phyloP scores from a whole-genome alignment of 306 rosid species.

The Hippophae gyantsensis region DNA sequence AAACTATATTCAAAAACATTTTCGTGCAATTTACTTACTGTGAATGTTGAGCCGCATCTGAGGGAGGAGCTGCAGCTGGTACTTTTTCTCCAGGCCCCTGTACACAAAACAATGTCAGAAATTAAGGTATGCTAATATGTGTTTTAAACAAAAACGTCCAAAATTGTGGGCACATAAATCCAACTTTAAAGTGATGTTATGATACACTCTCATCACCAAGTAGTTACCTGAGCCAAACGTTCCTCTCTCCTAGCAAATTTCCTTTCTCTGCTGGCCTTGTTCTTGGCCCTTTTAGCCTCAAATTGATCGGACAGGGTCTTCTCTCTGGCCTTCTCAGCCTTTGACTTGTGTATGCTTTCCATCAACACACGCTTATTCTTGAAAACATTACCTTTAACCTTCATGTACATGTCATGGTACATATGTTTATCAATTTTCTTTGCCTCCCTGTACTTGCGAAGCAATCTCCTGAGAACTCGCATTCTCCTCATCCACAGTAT shows the following conservation, averaged over 20 bases:
- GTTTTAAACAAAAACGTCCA: no score
- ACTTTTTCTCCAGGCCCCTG: constrained; percentile 81
- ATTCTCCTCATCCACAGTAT: constrained; percentile 95
- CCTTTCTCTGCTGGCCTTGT: constrained; percentile 94
- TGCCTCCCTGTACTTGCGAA: constrained; percentile 84
- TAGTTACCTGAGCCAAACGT: constrained; percentile 70
- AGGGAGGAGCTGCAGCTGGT: constrained; percentile 28
- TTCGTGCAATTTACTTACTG: constrained; percentile 39
- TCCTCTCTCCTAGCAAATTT: constrained; percentile 83
- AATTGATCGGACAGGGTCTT: constrained; percentile 89
- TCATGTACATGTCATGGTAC: constrained; percentile 99
- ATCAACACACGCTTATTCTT: constrained; percentile 90
- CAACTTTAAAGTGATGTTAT: background rate
- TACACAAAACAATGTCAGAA: background rate
- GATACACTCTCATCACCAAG: background rate
- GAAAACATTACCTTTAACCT: constrained; percentile 94
- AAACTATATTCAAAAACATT: background rate
- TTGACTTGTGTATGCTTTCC: constrained; percentile 96
- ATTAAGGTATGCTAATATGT: no score
- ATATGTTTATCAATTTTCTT: constrained; percentile 94
- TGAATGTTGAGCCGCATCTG: constrained; percentile 36
- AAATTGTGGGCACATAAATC: no score
- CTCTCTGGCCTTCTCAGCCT: constrained; percentile 97
- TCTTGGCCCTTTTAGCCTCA: constrained; percentile 91
- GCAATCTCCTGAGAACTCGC: constrained; percentile 92